Percentiles rank a stretch among this genome's conserved stretches.
Conservation (phyloP, 805 yeast genomes). For the Barnettozyma salicaria region DNA sequence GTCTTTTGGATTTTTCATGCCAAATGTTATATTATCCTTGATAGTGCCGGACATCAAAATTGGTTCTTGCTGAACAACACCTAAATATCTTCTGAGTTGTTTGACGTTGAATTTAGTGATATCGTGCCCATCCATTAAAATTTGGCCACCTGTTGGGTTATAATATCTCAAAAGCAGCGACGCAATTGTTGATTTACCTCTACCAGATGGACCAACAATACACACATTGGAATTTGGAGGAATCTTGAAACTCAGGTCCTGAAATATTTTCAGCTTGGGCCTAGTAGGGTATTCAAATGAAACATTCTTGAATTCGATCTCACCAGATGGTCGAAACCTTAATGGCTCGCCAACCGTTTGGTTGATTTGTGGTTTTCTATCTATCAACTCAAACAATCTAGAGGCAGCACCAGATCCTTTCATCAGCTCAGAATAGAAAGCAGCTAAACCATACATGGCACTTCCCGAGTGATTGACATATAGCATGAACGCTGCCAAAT, state of each 20-base stretch:
- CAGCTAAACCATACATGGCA: constrained; percentile 86
- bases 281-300: constrained; percentile 85
- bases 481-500: constrained; percentile 87
- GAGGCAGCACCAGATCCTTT: constrained; percentile 97
- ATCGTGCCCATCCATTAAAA: constrained; percentile 47
- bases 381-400: constrained; percentile 81
- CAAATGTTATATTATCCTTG: constrained; percentile 70
- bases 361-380: constrained; percentile 63
- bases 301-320: constrained; percentile 59
- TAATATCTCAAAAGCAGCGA: constrained; percentile 55
- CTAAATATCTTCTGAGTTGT: constrained; percentile 50
- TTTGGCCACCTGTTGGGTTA: constrained; percentile 39
- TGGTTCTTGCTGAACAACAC: constrained; percentile 77
- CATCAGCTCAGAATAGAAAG: constrained; percentile 92
- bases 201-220: constrained; percentile 82
- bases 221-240: constrained; percentile 58
- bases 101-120: constrained; percentile 42
- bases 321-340: constrained; percentile 32
- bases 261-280: constrained; percentile 53
- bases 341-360: constrained; percentile 55
- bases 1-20: constrained; percentile 33
- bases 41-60: constrained; percentile 75
- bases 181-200: constrained; percentile 83
- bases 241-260: constrained; percentile 43
- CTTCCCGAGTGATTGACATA: constrained; percentile 93